Base-by-base conservation (phyloP, 176 grass and related monocot genomes). In the Cymbopogon citratus region DNA sequence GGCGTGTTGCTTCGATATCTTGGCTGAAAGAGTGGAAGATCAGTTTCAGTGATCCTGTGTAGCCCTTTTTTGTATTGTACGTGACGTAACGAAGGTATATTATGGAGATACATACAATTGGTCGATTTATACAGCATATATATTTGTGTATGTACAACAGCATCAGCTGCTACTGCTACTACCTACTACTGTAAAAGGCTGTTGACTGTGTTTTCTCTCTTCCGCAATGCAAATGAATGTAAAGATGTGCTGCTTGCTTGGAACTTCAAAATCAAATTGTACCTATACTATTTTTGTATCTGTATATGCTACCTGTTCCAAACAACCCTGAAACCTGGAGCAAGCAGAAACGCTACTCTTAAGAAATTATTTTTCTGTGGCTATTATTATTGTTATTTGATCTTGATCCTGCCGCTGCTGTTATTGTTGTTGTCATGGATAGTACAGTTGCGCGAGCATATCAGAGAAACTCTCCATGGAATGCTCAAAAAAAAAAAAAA, bases 1-100 rank as follows among this genome's bases (percentile, higher is more conserved):
- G 95, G 92, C 1, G 96, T 98, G 54, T 90, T 98, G 87, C 95
- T 98, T 59, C 90, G 87, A 52, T 98, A 91, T 40, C 80, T 98
- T 70, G 92, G 90, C 60, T 98, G 82, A 94, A 73, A 48, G 5
- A 64, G 3, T 56, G 19, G 41, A 38, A 66, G 35, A 44, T 54
- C 26, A 34, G 49, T 48, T 16, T 18, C 70, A 5, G 10, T 60
- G 9, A 70, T 70, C 25, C 18, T n/a, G 45, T 25, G n/a, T 48
- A 78, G 29, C 33, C 60, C 26, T 43, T 83, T 76, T 89, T 89
- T 89, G 83, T 89, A 82, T 59, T 71, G 18, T 52, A 64, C 5
- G 12, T 63, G 25, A 7, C 26, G 27, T 64, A 31, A 15, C 25
- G 5, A 26, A 26, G n/a, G 74, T 75, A 71, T 91, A 56, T 78